Base-by-base conservation (phyloP, 805 yeast genomes). In the Candida namnaoensis region DNA sequence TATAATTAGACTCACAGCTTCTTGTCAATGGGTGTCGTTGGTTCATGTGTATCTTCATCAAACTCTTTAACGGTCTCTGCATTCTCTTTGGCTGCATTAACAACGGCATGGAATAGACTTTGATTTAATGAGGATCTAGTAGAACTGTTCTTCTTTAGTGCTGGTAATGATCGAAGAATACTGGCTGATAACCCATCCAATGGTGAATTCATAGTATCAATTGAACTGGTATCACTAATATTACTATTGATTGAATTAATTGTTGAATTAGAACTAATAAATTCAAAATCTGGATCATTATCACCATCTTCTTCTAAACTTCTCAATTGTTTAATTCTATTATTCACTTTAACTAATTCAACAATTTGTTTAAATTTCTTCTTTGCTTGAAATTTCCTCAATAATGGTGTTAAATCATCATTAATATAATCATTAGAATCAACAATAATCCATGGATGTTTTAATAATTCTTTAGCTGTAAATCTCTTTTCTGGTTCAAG, bases 281-380 rank as follows among this genome's bases (percentile, higher is more conserved):
- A 38, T 34, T 62, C 69, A 43, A 70, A 78, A 13, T 30, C 33
- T 30, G 33, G 11, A 30, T 69, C 77, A 38, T 69, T 72, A 54
- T 76, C 60, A n/a, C 51, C 57, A 38, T 30, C 33, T 11, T 51
- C 64, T 32, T 61, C 84, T 50, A 78, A 53, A 42, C 68, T 66
- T 60, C 79, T 77, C 56, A 88, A 72, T 48, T 80, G 78, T 51
- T 73, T 68, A 58, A 88, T 77, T 56, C 82, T 74, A 60, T 86
- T 87, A 52, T 81, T 76, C 60, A 88, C 74, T 50, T 76, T 76
- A 41, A 88, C 87, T 55, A 84, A 68, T 59, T 86, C 88, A 52
- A 84, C 78, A 32, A 88, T 96, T 50, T 80, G 82, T 53, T 80
- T 76, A 65, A 90, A 78, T 61, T 82, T 87, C 51, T 72, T 71